A percentile compares a stretch with the other conserved stretches of the same genome.
Evolutionary conservation across 2,329 filamentous ascomycete species (phyloP).

Genomic region (Ascochyta clinopodiicola): DNA sequence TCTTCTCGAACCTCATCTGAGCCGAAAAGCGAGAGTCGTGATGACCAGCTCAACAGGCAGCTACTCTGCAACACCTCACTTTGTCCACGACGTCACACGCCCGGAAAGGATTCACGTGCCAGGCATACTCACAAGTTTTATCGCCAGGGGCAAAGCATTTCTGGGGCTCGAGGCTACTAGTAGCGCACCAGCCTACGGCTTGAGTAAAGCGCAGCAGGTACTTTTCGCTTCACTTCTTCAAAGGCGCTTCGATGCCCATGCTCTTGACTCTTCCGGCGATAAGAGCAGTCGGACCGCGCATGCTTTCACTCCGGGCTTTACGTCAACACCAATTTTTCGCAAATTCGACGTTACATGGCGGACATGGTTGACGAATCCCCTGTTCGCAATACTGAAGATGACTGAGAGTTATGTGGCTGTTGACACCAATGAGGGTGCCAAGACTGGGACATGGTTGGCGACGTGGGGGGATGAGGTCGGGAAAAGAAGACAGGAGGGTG

Average conservation of each 20-base stretch:
- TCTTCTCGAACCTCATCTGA: constrained; percentile 16
- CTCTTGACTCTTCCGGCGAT: background rate
- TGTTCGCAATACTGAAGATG: constrained; percentile 16
- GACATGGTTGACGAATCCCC: constrained; percentile 18
- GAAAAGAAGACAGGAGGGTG: constrained; percentile 2
- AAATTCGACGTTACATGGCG: constrained; percentile 19
- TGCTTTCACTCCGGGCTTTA: constrained; percentile 20
- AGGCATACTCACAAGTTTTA: background rate
- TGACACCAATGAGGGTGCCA: constrained; percentile 19
- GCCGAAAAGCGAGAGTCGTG: constrained; percentile 14
- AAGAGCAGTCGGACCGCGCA: constrained; percentile 8
- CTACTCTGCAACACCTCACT: constrained; percentile 6
- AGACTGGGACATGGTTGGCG: constrained; percentile 23
- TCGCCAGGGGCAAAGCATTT: background rate
- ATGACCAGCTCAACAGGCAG: constrained; percentile 22
- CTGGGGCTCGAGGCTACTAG: background rate
- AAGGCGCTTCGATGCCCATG: constrained; percentile 11
- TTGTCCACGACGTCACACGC: background rate
- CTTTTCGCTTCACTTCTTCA: constrained; percentile 21
- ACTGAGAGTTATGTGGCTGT: constrained; percentile 18
- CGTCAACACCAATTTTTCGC: constrained; percentile 17
- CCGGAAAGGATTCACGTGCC: background rate
- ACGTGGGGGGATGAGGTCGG: constrained; percentile 6
- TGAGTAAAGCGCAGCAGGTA: constrained; percentile 24
- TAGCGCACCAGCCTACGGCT: constrained; percentile 9